phyloP scores from a whole-genome alignment of 495 filamentous ascomycete genomes.

The Schizothecium vesticola region DNA sequence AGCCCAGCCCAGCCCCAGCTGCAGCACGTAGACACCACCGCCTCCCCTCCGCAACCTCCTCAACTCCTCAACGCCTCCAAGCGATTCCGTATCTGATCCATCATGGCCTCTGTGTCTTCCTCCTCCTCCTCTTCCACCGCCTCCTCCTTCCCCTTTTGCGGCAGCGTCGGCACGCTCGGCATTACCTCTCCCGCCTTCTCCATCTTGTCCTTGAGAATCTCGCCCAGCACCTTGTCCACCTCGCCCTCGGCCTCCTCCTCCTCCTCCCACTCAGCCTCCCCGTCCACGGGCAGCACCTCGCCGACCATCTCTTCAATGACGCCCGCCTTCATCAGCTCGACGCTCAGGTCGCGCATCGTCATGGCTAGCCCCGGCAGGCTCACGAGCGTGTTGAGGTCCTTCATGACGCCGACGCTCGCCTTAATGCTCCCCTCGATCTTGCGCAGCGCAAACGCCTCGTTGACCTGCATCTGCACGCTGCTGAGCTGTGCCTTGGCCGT shows the following conservation, averaged over 20 bases:
- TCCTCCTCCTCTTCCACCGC: conserved; percentile 70
- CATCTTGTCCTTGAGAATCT: conserved; percentile 78
- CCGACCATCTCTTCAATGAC: conserved; percentile 98
- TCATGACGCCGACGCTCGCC: conserved; percentile 88
- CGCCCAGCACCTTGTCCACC: conserved; percentile 87
- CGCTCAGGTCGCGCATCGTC: conserved; percentile 84
- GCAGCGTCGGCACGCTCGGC: conserved; percentile 50
- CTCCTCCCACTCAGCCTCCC: conserved; percentile 62
- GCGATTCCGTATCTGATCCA: conserved; percentile 89
- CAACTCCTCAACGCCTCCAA: conserved; percentile 89
- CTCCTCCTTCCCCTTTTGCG: conserved; percentile 44
- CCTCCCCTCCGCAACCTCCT: neutral
- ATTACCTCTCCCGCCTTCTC: conserved; percentile 54
- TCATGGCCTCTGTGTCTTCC: conserved; percentile 77
- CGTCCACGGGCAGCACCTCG: conserved; percentile 68
- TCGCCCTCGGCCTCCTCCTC: conserved; percentile 86
- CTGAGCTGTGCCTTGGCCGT: conserved; percentile 89
- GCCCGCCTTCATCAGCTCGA: conserved; percentile 86
- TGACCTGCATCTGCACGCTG: conserved; percentile 96
- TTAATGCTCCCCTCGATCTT: conserved; percentile 94
- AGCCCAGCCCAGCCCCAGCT: neutral
- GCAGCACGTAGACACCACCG: neutral
- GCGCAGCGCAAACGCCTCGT: conserved; percentile 89
- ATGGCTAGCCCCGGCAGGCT: conserved; percentile 77
- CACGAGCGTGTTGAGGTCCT: conserved; percentile 85